These are phyloP conservation scores for Paracoccidioides brasiliensis DNA, from an alignment of 2,329 filamentous ascomycete genomes.

Conservation along the genomic window DNA sequence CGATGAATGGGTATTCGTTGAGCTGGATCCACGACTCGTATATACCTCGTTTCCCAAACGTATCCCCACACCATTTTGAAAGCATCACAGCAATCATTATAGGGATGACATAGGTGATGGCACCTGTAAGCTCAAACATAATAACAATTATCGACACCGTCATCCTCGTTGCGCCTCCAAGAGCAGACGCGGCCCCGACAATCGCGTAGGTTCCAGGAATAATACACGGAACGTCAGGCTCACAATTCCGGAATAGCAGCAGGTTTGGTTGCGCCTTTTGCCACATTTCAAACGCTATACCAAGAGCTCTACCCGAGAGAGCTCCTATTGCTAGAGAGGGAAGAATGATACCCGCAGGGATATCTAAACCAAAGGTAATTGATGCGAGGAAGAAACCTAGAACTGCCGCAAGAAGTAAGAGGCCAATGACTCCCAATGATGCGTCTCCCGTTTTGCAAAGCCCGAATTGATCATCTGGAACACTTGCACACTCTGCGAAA, in stretches of 20 bases:
- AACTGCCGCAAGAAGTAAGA: slow-evolving; percentile 68
- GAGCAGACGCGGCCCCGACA: slow-evolving; percentile 84
- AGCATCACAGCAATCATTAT: slow-evolving; percentile 99
- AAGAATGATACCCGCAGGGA: slow-evolving; percentile 89
- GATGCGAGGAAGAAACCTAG: slow-evolving; percentile 75
- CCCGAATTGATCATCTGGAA: slow-evolving; percentile 73
- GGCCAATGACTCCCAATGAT: slow-evolving; percentile 66
- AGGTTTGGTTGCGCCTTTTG: slow-evolving; percentile 65
- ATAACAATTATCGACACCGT: slow-evolving; percentile 98
- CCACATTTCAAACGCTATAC: slow-evolving; percentile 80
- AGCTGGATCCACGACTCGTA: slow-evolving; percentile 98
- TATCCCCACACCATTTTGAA: slow-evolving; percentile 95
- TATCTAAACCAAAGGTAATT: slow-evolving; percentile 84
- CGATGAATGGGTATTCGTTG: slow-evolving; percentile 88
- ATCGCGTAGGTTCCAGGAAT: slow-evolving; percentile 95
- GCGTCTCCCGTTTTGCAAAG: slow-evolving; percentile 80
- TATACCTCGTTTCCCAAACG: slow-evolving; percentile 81
- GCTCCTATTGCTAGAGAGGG: slow-evolving; percentile 95
- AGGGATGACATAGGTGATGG: slow-evolving; percentile 86
- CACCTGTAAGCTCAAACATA: slow-evolving; percentile 97
- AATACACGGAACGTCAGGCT: slow-evolving; percentile 75
- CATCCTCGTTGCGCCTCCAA: slow-evolving; percentile 88
- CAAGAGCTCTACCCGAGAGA: slow-evolving; percentile 74
- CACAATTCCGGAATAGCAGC: slow-evolving; percentile 66
- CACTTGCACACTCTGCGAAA: slow-evolving; percentile 76